phyloP scores from a whole-genome alignment of 2,329 filamentous ascomycete genomes.

The Alternaria metachromatica region DNA sequence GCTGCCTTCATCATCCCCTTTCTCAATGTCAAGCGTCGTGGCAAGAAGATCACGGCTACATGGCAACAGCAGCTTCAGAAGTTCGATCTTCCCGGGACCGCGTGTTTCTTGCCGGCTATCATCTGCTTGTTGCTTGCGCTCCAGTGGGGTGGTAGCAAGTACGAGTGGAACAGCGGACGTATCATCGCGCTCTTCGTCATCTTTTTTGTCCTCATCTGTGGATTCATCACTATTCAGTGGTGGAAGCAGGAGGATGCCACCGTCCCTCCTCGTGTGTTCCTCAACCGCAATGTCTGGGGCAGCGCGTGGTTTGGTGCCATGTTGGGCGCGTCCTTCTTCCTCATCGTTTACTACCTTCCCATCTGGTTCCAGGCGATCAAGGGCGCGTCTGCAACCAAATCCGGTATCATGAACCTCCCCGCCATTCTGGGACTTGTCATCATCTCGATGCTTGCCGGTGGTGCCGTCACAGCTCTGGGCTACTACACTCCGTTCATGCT shows the following conservation, averaged over 20 bases:
- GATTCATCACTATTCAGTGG: slow-evolving; percentile 53
- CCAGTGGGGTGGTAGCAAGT: slow-evolving; percentile 59
- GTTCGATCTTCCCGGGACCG: slow-evolving; percentile 56
- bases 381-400: slow-evolving; percentile 53
- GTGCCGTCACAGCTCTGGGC: slow-evolving; percentile 50
- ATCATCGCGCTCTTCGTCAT: slow-evolving; percentile 57
- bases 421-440: slow-evolving; percentile 55
- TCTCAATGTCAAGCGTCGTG: slow-evolving; percentile 44
- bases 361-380: slow-evolving; percentile 61
- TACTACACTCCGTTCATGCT: slow-evolving; percentile 61
- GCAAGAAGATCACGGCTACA: slow-evolving; percentile 40
- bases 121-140: slow-evolving; percentile 58
- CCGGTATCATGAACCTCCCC: slow-evolving; percentile 58
- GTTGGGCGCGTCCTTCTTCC: slow-evolving; percentile 54
- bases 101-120: slow-evolving; percentile 54
- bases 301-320: slow-evolving; percentile 50
- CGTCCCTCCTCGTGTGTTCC: slow-evolving; percentile 55
- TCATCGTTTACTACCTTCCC: slow-evolving; percentile 54
- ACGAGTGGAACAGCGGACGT: slow-evolving; percentile 52
- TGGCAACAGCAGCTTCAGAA: slow-evolving; percentile 51
- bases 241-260: slow-evolving; percentile 55
- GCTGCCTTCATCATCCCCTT: slow-evolving; percentile 51
- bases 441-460: slow-evolving; percentile 51
- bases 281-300: slow-evolving; percentile 54
- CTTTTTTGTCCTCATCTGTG: slow-evolving; percentile 51